Evolutionary conservation across 345 rosid genomes (phyloP).

Genomic region (Populus davidiana): DNA sequence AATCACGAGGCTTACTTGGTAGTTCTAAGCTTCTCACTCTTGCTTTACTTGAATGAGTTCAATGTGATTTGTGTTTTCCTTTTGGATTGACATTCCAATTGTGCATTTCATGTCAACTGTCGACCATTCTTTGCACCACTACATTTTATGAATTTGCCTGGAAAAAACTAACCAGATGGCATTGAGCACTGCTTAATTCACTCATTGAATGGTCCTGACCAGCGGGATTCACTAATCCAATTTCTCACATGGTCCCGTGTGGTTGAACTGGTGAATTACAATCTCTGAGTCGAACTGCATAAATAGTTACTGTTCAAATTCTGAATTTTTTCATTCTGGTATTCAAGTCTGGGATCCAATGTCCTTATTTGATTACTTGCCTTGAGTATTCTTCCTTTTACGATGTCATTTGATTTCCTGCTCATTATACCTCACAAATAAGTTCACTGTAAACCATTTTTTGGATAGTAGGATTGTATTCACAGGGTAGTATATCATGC

Average conservation of each 20-base stretch:
- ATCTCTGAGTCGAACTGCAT: background rate
- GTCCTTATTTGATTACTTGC: background rate
- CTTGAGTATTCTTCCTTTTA: background rate
- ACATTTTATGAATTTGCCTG: background rate
- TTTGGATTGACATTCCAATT: background rate
- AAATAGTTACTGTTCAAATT: too few species aligned
- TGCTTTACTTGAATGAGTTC: background rate
- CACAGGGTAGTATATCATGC: background rate
- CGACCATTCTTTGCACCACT: background rate
- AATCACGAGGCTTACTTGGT: slow-evolving; percentile 82
- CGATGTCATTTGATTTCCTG: background rate
- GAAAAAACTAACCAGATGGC: background rate
- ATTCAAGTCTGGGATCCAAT: background rate
- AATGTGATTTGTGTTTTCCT: background rate
- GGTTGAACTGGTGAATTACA: background rate
- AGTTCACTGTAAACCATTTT: background rate
- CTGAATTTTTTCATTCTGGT: too few species aligned
- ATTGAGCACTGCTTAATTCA: background rate
- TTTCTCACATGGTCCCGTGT: background rate
- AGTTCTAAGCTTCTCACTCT: background rate
- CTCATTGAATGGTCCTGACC: background rate
- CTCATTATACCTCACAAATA: background rate
- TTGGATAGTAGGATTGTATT: background rate
- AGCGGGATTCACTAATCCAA: background rate
- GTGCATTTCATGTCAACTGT: background rate